A percentile compares a stretch with the other conserved stretches of the same genome.
Evolutionary conservation across 495 filamentous ascomycete species (phyloP).

Genomic region (Barbatosphaeria neglecta): DNA sequence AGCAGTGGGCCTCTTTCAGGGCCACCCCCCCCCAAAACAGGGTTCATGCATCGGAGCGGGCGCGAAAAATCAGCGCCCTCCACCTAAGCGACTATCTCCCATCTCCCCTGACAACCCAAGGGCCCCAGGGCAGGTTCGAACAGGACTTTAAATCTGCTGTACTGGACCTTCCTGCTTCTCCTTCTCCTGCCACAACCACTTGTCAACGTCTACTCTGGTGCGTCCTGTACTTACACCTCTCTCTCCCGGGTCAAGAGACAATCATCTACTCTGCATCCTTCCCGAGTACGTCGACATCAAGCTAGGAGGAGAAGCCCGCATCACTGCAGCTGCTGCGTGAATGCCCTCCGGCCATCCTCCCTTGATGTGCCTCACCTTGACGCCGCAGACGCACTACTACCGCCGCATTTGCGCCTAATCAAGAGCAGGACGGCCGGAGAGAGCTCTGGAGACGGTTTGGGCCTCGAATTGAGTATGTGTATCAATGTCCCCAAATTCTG

Average conservation of each 20-base stretch:
- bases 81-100: background rate
- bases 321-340: background rate
- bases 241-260: no score
- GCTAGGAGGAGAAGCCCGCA: background rate
- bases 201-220: background rate
- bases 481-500: no score
- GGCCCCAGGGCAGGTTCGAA: background rate
- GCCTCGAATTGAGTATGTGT: background rate
- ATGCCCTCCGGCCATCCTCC: background rate
- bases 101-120: background rate
- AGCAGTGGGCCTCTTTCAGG: background rate
- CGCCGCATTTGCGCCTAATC: no score
- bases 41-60: background rate
- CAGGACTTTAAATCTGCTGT: background rate
- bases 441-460: background rate
- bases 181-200: background rate
- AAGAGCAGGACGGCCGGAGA: background rate
- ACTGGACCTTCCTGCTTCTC: background rate
- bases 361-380: background rate
- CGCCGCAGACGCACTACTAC: background rate
- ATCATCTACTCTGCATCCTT: no score
- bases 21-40: background rate
- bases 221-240: no score
- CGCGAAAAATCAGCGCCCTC: background rate
- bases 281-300: background rate